Evolutionary conservation across 2,329 filamentous ascomycete species (phyloP).

Genomic region (Plenodomus biglobosus): DNA sequence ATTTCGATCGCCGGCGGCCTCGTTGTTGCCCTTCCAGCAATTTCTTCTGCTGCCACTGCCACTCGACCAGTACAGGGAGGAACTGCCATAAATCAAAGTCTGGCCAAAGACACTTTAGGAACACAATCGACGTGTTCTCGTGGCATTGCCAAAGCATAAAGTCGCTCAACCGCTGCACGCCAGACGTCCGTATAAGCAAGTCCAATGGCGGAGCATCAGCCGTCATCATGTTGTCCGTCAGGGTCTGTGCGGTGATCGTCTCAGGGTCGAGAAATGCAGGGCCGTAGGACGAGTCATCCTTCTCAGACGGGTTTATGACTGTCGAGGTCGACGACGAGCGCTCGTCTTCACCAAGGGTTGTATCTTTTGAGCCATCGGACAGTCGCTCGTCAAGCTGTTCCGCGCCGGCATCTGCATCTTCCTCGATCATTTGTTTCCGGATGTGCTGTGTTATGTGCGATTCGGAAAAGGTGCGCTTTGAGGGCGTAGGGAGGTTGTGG

Average conservation of each 20-base stretch:
- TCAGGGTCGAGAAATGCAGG: conserved; percentile 70
- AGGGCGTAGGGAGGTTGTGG: conserved; percentile 53
- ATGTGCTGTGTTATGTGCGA: conserved; percentile 86
- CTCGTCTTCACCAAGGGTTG: conserved; percentile 30
- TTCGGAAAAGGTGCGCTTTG: conserved; percentile 76
- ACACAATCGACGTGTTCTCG: conserved; percentile 87
- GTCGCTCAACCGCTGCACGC: conserved; percentile 88
- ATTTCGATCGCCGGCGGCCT: conserved; percentile 31
- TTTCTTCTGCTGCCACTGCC: conserved; percentile 66
- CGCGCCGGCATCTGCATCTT: conserved; percentile 38
- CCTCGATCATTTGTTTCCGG: conserved; percentile 53
- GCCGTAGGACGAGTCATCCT: conserved; percentile 25
- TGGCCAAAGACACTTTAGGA: conserved; percentile 90
- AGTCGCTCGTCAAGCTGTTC: conserved; percentile 34
- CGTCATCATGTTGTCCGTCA: conserved; percentile 87
- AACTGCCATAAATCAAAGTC: conserved; percentile 95
- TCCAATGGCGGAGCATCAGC: conserved; percentile 83
- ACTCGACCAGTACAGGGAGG: conserved; percentile 87
- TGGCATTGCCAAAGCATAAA: conserved; percentile 99
- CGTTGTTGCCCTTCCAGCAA: conserved; percentile 41
- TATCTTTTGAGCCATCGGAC: conserved; percentile 40
- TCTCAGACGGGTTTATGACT: conserved; percentile 40
- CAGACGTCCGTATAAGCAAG: conserved; percentile 87
- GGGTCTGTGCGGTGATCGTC: conserved; percentile 77
- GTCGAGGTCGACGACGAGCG: conserved; percentile 44